Base-by-base conservation (phyloP, 1,284 basidiomycete species). In the Erythrobasidium hasegawianum region DNA sequence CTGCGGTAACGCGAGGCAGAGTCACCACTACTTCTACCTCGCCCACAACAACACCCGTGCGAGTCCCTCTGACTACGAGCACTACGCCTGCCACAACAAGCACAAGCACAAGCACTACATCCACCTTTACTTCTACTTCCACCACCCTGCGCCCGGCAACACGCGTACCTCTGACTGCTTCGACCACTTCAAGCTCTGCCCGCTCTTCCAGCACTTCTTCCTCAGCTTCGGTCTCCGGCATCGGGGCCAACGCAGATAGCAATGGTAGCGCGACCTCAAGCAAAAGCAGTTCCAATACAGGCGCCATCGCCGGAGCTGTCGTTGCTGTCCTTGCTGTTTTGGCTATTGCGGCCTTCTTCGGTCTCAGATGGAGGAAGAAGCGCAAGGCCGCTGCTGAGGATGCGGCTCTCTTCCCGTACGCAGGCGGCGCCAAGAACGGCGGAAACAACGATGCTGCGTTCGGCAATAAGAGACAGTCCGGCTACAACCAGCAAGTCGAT, bases 251-350 rank as follows among this genome's bases (percentile, higher is more conserved):
- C 20, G 26, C 49, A 14, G 62, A 52, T 11, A 54, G 38, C 24
- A 16, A 26, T 8, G 8, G n/a, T 7, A 49, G 18, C 38, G 47
- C 45, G 10, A 27, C 33, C 2, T 10, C 40, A 10, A 39, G 54
- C 33, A 50, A 64, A 29, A 24, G 40, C 11, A 50, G 33, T 29
- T 62, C 52, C 18, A 26, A 57, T n/a, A 41, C 57, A 10, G 64
- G 64, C n/a, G 57, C 39, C 29, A 58, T 66, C 50, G 64, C 55
- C 18, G 67, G 67, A n/a, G 67, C 49, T 29, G 52, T 68, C 29
- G 41, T 68, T 16, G 67, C 56, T 55, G 56, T 68, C 9, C 1
- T 68, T 24, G 67, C 56, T 39, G 55, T 68, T 3, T 18, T 59
- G 3, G 54, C 57, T 13, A 43, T 68, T 18, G 59, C 50, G 9